Base-by-base conservation (phyloP, 257 asterid genomes). In the Solanum paucissectum region DNA sequence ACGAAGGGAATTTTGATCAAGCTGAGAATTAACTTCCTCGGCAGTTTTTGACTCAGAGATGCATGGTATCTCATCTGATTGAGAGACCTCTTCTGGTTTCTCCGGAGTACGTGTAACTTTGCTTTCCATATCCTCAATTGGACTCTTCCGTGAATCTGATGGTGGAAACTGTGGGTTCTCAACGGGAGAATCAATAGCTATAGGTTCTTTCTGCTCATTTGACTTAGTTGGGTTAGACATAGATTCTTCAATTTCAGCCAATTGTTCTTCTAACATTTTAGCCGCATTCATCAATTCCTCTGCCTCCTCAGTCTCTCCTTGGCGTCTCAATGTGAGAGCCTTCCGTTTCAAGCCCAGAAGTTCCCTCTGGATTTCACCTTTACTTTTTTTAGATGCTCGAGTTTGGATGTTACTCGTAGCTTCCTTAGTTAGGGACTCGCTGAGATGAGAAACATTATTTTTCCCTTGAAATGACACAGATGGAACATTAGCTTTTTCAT, bases 311-410 rank as follows among this genome's bases (percentile, higher is more conserved):
- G 85, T 86, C 89, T 93, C 93, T 68, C 99, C 99, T 88, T 94
- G 96, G 77, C 95, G 96, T 91, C 99, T 94, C 90, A 97, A 89
- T 10, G 93, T 89, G 89, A 91, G 96, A 62, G 98, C 94, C 91
- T 96, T 97, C 87, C 99, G 89, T 91, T 97, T 97, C 90, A 96
- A 88, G 14, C 93, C 89, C 74, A 97, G 90, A 37, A 97, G 93
- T 85, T 95, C 98, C 87, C 98, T 94, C 94, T 95, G 98, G 87
- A 96, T 93, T 34, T 96, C 99, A 66, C 92, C 90, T 91, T 90
- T 96, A 89, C 95, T 92, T 89, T 91, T 95, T 86, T 86, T 91
- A 69, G 95, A 86, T 44, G 82, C 88, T 84, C 83, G 90, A 66
- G 86, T 66, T 86, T 72, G 90, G 64, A 83, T 42, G 89, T 52